These are phyloP conservation scores for Fonsecaea pugnacius DNA, from an alignment of 2,329 filamentous ascomycete genomes.

Conservation along the genomic window DNA sequence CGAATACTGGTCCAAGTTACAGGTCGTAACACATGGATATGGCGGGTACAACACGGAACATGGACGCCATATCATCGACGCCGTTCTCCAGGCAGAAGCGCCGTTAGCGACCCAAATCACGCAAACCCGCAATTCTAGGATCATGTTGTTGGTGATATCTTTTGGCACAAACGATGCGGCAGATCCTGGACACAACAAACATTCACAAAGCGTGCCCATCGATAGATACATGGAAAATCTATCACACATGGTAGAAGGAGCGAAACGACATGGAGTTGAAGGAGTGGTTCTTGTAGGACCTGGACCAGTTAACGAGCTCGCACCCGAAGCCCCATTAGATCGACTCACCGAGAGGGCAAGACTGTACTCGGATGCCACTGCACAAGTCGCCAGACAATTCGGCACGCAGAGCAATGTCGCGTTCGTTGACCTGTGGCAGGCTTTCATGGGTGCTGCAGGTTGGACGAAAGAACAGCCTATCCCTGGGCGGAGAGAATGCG, in stretches of 20 bases:
- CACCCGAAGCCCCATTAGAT: background rate
- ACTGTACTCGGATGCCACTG: background rate
- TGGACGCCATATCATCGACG: conserved; percentile 1
- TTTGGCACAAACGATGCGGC: conserved; percentile 3
- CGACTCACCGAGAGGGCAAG: background rate
- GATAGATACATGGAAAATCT: conserved; percentile 3
- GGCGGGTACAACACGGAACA: conserved; percentile 5
- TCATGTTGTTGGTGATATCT: background rate
- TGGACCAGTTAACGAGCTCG: background rate
- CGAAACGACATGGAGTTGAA: background rate
- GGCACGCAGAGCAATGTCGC: background rate
- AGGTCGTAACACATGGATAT: conserved; percentile 1
- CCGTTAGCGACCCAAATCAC: background rate
- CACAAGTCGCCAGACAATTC: background rate
- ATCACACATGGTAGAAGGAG: background rate
- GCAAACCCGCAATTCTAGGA: background rate
- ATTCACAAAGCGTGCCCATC: background rate
- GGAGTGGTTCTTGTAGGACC: background rate
- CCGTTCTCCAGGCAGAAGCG: background rate
- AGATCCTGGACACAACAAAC: background rate
- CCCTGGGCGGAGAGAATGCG: background rate
- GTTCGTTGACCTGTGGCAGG: background rate
- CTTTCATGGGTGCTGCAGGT: background rate
- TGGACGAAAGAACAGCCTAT: background rate
- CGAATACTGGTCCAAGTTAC: conserved; percentile 3